A percentile compares a stretch with the other conserved stretches of the same genome.
Conservation (phyloP, 331 rosid species). For the Acacia pycnantha region DNA sequence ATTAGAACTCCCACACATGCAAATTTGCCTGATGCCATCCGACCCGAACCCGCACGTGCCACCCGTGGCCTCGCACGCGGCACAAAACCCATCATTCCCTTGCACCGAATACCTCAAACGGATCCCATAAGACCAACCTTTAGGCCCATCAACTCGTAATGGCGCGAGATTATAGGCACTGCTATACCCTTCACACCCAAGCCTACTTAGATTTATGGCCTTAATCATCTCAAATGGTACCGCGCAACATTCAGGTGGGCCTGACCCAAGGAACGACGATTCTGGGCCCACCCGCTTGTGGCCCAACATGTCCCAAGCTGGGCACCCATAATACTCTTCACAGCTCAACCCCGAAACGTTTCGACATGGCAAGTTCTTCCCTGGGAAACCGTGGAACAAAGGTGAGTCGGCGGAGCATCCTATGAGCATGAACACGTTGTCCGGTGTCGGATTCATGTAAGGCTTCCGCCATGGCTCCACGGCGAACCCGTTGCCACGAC, state of each 20-base stretch:
- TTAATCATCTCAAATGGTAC: constrained; percentile 69
- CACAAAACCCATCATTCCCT: constrained; percentile 74
- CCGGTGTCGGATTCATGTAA: constrained; percentile 70
- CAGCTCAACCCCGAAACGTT: constrained; percentile 94
- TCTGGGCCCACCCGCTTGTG: constrained; percentile 39
- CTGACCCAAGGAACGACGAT: constrained; percentile 48
- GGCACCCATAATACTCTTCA: constrained; percentile 81
- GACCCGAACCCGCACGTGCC: constrained; percentile 85
- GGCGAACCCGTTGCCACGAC: constrained; percentile 68
- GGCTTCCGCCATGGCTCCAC: constrained; percentile 81
- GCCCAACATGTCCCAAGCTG: constrained; percentile 90
- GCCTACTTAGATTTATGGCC: constrained; percentile 71
- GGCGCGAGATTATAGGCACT: constrained; percentile 89
- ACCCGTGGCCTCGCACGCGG: constrained; percentile 86
- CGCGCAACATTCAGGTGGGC: constrained; percentile 87
- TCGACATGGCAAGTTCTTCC: constrained; percentile 76
- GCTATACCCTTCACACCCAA: constrained; percentile 84
- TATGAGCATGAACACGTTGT: constrained; percentile 87
- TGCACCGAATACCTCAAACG: constrained; percentile 80
- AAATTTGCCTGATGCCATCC: constrained; percentile 68
- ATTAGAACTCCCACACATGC: constrained; percentile 76
- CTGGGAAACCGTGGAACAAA: constrained; percentile 86
- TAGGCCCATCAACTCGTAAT: constrained; percentile 67
- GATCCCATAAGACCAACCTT: constrained; percentile 81
- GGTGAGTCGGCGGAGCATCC: constrained; percentile 83